Conservation (phyloP, 345 rosid genomes). For the Trapa incisa region DNA sequence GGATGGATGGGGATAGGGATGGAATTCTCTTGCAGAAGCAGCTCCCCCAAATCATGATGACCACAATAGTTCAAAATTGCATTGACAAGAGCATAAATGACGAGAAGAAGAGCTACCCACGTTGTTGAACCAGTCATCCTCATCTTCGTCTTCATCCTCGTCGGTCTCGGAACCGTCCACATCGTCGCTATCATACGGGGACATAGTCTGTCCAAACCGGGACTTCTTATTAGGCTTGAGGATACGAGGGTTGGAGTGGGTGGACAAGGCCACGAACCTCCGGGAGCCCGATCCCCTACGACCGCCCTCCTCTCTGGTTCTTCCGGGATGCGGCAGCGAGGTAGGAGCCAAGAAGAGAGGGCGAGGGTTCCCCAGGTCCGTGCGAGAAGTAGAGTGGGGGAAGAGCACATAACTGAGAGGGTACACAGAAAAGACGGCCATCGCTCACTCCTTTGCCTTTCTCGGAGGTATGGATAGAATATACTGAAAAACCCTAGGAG, state of each 20-base stretch:
- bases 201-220: constrained; percentile 34
- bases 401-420: neutral
- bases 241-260: constrained; percentile 70
- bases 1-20: neutral
- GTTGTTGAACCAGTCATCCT: constrained; percentile 38
- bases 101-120: constrained; percentile 25
- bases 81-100: neutral
- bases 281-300: constrained; percentile 8
- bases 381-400: neutral
- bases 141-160: constrained; percentile 18
- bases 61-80: neutral
- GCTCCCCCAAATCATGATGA: too few relatives aligned
- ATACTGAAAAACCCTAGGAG: constrained; percentile 17
- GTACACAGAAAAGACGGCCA: constrained; percentile 9
- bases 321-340: neutral
- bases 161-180: constrained; percentile 23
- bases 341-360: neutral
- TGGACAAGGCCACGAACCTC: constrained; percentile 33
- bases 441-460: neutral
- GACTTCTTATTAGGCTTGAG: constrained; percentile 66
- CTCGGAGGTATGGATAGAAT: constrained; percentile 2
- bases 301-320: neutral
- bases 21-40: too few relatives aligned
- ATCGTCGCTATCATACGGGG: constrained; percentile 34
- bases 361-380: neutral